These are phyloP conservation scores for Termitomyces sp. DNA, from an alignment of 768 basidiomycete genomes.

Conservation along the genomic window DNA sequence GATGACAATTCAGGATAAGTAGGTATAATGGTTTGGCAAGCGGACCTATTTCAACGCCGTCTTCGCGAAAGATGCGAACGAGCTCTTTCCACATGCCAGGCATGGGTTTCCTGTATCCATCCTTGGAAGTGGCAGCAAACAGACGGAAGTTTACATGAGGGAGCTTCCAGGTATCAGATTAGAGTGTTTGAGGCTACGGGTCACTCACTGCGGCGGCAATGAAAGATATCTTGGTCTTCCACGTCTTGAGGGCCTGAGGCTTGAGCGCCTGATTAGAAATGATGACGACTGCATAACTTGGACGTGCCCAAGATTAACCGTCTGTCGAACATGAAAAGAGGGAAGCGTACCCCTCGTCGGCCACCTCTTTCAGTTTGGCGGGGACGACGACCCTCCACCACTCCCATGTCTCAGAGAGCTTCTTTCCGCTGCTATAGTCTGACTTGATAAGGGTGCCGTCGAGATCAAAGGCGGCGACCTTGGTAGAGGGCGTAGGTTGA, in stretches of 20 bases:
- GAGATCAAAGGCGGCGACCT: slow-evolving; percentile 78
- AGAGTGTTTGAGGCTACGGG: neutral
- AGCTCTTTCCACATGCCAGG: slow-evolving; percentile 82
- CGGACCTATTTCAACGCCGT: slow-evolving; percentile 62
- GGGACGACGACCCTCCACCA: slow-evolving; percentile 75
- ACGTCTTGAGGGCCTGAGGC: slow-evolving; percentile 41
- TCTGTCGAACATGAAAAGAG: neutral
- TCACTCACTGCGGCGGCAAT: slow-evolving; percentile 57
- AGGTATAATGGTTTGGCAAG: neutral
- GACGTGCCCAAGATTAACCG: neutral
- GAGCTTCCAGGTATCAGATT: slow-evolving; percentile 37
- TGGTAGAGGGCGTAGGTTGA: slow-evolving; percentile 37
- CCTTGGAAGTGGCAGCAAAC: slow-evolving; percentile 70
- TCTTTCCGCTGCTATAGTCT: slow-evolving; percentile 18
- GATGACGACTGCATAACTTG: slow-evolving; percentile 66
- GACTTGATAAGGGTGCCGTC: slow-evolving; percentile 82
- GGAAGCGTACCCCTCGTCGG: slow-evolving; percentile 51
- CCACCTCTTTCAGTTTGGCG: slow-evolving; percentile 51
- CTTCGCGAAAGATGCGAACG: slow-evolving; percentile 50
- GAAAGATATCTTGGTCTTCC: slow-evolving; percentile 71
- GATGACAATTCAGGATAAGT: neutral
- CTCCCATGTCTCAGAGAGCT: slow-evolving; percentile 40
- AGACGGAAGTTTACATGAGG: slow-evolving; percentile 69
- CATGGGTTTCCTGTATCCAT: slow-evolving; percentile 82
- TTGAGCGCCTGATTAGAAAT: slow-evolving; percentile 77